Evolutionary conservation across 805 yeast species (phyloP).

Genomic region (Suhomyces prunicola): DNA sequence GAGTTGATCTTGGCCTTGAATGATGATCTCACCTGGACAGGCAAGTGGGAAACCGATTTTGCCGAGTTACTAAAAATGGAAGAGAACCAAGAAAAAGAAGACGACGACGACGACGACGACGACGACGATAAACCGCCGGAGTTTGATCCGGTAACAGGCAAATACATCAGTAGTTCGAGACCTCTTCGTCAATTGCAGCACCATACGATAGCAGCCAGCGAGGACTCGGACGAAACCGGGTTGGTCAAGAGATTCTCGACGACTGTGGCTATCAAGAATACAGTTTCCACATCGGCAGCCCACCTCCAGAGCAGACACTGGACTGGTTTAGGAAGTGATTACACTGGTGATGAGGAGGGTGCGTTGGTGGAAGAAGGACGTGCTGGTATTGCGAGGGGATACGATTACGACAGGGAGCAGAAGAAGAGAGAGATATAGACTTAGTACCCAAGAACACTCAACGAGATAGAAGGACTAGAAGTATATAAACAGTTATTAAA

Average conservation of each 20-base stretch:
- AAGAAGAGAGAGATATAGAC: background rate
- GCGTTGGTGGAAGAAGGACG: conserved; percentile 81
- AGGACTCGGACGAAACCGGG: conserved; percentile 21
- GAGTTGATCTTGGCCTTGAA: conserved; percentile 80
- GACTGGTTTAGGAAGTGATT: conserved; percentile 93
- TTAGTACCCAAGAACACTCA: no score
- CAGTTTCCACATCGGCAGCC: conserved; percentile 86
- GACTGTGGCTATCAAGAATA: conserved; percentile 63
- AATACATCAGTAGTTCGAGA: conserved; percentile 59
- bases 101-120: conserved; percentile 16
- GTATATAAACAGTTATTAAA: no score
- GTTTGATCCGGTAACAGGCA: conserved; percentile 88
- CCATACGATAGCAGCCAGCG: conserved; percentile 53
- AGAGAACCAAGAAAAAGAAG: conserved; percentile 33
- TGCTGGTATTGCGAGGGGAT: conserved; percentile 88
- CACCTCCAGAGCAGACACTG: conserved; percentile 70
- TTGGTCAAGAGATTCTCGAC: conserved; percentile 57
- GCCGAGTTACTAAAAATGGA: conserved; percentile 45
- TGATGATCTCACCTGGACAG: conserved; percentile 82
- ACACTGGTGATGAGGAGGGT: conserved; percentile 50
- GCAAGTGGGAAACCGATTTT: conserved; percentile 88
- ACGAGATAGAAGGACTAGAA: no score
- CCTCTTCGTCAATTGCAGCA: conserved; percentile 73
- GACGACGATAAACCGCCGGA: conserved; percentile 64
- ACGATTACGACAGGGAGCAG: conserved; percentile 37